These are phyloP conservation scores for Knoxia roxburghii DNA, from an alignment of 257 asterid genomes.

Conservation along the genomic window DNA sequence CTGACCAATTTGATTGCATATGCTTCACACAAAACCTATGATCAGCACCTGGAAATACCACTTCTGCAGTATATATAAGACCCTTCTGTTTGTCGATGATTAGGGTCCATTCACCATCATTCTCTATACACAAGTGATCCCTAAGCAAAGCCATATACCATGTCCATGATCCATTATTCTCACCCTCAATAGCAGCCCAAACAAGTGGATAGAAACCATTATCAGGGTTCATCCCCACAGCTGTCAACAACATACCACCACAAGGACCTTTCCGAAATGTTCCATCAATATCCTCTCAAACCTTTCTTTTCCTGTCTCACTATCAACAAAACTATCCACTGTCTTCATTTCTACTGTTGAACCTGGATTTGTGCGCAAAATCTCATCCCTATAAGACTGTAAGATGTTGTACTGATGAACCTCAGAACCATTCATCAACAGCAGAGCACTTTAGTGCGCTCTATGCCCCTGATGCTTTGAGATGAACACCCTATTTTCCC, in stretches of 20 bases:
- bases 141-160: neutral
- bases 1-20: neutral
- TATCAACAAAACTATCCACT: neutral
- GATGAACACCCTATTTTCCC: too few species aligned
- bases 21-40: conserved; percentile 6
- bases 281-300: neutral
- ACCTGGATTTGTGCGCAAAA: neutral
- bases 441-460: neutral
- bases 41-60: neutral
- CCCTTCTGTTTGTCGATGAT: conserved; percentile 11
- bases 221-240: neutral
- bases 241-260: neutral
- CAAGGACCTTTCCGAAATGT: neutral
- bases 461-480: too few species aligned
- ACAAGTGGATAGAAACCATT: neutral
- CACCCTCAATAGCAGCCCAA: neutral
- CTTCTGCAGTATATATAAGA: neutral
- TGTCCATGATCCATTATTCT: neutral
- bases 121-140: neutral
- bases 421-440: neutral
- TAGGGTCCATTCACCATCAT: conserved; percentile 1
- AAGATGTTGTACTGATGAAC: neutral
- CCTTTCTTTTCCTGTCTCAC: neutral
- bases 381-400: neutral
- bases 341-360: neutral